A percentile compares a stretch with the other conserved stretches of the same genome.
phyloP scores from a whole-genome alignment of 108 stramenopile species.

The Epipyxis sp. region DNA sequence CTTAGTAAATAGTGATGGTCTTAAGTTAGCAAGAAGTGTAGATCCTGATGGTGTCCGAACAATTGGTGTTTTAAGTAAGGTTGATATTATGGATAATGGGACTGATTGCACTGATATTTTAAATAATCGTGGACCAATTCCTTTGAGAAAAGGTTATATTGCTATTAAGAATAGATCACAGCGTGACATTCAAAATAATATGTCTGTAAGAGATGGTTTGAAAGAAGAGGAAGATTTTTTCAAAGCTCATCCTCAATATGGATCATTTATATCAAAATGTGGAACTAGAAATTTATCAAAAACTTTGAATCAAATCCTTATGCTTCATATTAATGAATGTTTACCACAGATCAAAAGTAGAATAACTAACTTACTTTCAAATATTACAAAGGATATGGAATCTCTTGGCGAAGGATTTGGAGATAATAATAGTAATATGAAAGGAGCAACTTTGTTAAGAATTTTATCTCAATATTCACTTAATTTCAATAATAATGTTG shows the following conservation, averaged over 20 bases:
- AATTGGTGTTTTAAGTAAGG: slow-evolving; percentile 94
- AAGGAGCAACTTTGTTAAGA: slow-evolving; percentile 74
- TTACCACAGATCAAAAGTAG: slow-evolving; percentile 89
- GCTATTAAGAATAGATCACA: slow-evolving; percentile 94
- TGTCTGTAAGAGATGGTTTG: slow-evolving; percentile 72
- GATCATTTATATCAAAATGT: slow-evolving; percentile 42
- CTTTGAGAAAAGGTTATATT: slow-evolving; percentile 85
- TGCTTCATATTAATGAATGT: slow-evolving; percentile 94
- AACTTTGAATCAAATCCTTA: slow-evolving; percentile 75
- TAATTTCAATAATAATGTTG: slow-evolving; percentile 32
- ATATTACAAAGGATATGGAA: slow-evolving; percentile 78
- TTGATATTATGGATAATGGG: slow-evolving; percentile 98
- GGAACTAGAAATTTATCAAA: slow-evolving; percentile 36
- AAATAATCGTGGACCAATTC: slow-evolving; percentile 79
- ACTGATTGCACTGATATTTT: slow-evolving; percentile 88
- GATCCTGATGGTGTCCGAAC: slow-evolving; percentile 88
- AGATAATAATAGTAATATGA: slow-evolving; percentile 41
- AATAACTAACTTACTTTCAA: slow-evolving; percentile 76
- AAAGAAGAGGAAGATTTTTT: slow-evolving; percentile 87
- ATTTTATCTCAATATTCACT: slow-evolving; percentile 84
- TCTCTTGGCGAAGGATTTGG: slow-evolving; percentile 56
- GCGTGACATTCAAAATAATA: slow-evolving; percentile 80
- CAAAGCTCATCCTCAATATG: slow-evolving; percentile 79
- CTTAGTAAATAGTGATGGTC: slow-evolving; percentile 91
- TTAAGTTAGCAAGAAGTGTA: slow-evolving; percentile 84